A percentile compares a stretch with the other conserved stretches of the same genome.
Conservation (phyloP, 2,329 filamentous ascomycete species). For the Tolypocladium pustulatum region DNA sequence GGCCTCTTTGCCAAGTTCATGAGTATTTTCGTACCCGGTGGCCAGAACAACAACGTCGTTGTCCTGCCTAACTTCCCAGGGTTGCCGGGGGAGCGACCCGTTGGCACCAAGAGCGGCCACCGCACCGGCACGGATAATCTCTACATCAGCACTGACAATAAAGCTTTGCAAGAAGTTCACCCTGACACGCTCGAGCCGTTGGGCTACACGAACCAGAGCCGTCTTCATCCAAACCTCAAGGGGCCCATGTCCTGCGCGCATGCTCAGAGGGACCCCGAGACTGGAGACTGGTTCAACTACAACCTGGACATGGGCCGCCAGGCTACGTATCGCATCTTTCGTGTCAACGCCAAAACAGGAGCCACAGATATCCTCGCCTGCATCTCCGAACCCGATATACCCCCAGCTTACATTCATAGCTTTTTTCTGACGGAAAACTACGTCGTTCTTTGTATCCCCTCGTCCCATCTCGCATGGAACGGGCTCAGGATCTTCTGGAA, state of each 20-base stretch:
- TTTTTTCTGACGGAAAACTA: slow-evolving; percentile 63
- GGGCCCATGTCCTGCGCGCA: slow-evolving; percentile 63
- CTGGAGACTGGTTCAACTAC: slow-evolving; percentile 71
- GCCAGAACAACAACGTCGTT: slow-evolving; percentile 51
- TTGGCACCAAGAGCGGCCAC: slow-evolving; percentile 15
- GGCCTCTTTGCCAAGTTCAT: slow-evolving; percentile 63
- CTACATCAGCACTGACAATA: slow-evolving; percentile 22
- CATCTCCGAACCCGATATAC: slow-evolving; percentile 37
- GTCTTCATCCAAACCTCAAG: slow-evolving; percentile 56
- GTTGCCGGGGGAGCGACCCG: slow-evolving; percentile 15
- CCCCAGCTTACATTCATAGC: slow-evolving; percentile 71
- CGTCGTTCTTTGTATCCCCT: slow-evolving; percentile 64
- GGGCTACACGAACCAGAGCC: slow-evolving; percentile 46
- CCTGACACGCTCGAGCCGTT: slow-evolving; percentile 63
- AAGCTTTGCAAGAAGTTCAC: slow-evolving; percentile 56
- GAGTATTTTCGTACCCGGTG: slow-evolving; percentile 39
- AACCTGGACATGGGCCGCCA: slow-evolving; percentile 55
- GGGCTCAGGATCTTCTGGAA: slow-evolving; percentile 55
- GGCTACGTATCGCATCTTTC: slow-evolving; percentile 59
- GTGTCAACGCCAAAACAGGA: slow-evolving; percentile 49
- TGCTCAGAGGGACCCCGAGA: slow-evolving; percentile 57
- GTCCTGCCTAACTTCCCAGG: slow-evolving; percentile 56
- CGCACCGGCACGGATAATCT: slow-evolving; percentile 16
- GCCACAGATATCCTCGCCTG: slow-evolving; percentile 62
- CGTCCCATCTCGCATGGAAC: slow-evolving; percentile 44